These are phyloP conservation scores for Botryotinia convoluta DNA, from an alignment of 2,329 filamentous ascomycete genomes.

Conservation along the genomic window DNA sequence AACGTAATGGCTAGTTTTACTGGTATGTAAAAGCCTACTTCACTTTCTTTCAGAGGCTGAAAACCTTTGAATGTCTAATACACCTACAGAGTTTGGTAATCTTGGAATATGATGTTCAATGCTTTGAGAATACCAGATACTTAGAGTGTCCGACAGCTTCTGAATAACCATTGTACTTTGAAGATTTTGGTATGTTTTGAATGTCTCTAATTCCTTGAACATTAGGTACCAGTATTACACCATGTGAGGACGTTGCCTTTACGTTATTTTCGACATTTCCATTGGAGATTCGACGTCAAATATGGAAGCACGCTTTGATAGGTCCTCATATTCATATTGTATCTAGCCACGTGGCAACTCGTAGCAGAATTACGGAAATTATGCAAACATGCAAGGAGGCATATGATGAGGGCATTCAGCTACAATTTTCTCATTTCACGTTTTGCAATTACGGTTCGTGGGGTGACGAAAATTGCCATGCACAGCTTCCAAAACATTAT, in stretches of 20 bases:
- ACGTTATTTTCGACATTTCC: not conserved
- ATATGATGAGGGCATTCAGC: not conserved
- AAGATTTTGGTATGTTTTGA: not conserved
- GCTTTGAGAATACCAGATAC: not conserved
- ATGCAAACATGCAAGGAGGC: slow-evolving; percentile 9
- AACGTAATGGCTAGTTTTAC: no score
- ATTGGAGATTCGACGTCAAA: not conserved
- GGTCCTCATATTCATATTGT: not conserved
- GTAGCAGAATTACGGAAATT: slow-evolving; percentile 5
- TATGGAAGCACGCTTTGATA: slow-evolving; percentile 2
- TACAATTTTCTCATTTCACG: slow-evolving; percentile 3
- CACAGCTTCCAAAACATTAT: slow-evolving; percentile 8
- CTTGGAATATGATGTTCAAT: not conserved
- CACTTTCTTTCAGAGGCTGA: not conserved
- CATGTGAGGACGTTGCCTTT: not conserved
- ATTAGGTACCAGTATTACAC: not conserved
- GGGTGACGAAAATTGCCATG: not conserved
- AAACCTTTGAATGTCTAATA: not conserved
- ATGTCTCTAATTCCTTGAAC: not conserved
- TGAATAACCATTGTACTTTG: not conserved
- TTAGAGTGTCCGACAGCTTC: not conserved
- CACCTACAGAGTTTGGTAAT: not conserved
- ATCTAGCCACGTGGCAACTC: not conserved
- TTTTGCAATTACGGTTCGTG: not conserved
- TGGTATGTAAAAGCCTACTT: not conserved